These are phyloP conservation scores for Schizonepeta tenuifolia DNA, from an alignment of 257 asterid genomes.

Conservation along the genomic window DNA sequence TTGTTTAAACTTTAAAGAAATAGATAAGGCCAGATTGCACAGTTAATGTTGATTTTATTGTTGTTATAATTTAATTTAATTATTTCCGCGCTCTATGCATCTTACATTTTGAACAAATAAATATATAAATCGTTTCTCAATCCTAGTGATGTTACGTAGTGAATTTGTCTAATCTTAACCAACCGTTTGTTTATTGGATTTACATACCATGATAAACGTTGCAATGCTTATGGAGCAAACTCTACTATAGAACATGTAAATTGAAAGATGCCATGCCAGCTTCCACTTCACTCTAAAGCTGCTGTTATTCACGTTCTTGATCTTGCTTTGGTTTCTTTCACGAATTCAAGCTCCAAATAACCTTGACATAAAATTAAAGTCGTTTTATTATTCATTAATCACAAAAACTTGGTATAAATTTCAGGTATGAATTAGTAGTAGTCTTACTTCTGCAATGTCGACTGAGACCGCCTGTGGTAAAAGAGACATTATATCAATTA, in stretches of 20 bases:
- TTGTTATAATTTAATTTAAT: too few relatives aligned
- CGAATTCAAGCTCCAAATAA: conserved; percentile 61
- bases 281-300: conserved; percentile 14
- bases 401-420: neutral
- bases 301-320: conserved; percentile 17
- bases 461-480: conserved; percentile 59
- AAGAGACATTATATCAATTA: conserved; percentile 28
- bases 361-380: conserved; percentile 39
- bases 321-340: conserved; percentile 6
- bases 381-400: neutral
- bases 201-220: neutral
- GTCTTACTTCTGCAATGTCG: conserved; percentile 59
- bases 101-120: too few relatives aligned
- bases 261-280: neutral
- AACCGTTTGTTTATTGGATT: neutral
- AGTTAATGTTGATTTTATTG: too few relatives aligned
- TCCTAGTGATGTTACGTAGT: too few relatives aligned
- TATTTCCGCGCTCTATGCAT: too few relatives aligned
- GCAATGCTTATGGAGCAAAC: neutral
- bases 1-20: too few relatives aligned
- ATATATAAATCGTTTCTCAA: too few relatives aligned
- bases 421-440: conserved; percentile 7
- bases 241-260: neutral
- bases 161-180: neutral
- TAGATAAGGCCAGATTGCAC: too few relatives aligned